phyloP scores from a whole-genome alignment of 176 grass and related monocot species.

The Carex kokanica region DNA sequence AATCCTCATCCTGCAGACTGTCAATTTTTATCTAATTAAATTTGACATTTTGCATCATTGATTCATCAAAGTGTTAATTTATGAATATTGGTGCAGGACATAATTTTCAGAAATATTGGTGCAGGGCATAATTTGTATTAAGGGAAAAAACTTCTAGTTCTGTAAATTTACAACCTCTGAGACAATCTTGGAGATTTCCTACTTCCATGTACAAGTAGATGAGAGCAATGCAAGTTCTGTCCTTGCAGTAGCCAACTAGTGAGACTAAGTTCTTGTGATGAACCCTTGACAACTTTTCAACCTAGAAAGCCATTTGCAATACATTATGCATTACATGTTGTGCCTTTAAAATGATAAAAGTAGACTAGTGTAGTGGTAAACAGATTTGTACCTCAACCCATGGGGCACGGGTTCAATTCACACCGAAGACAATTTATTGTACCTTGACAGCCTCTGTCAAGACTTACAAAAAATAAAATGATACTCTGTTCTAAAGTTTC shows the following conservation, averaged over 20 bases:
- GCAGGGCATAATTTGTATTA: background rate
- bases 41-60: background rate
- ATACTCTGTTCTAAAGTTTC: too few species aligned
- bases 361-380: too few species aligned
- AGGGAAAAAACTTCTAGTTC: background rate
- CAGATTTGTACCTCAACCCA: too few species aligned
- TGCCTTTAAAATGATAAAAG: too few species aligned
- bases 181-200: constrained; percentile 3
- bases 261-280: too few species aligned
- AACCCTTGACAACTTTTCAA: too few species aligned
- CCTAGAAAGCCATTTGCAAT: too few species aligned
- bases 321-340: too few species aligned
- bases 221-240: background rate
- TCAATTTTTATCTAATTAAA: background rate
- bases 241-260: constrained; percentile 33
- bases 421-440: too few species aligned
- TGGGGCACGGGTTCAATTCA: too few species aligned
- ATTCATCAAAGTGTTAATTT: background rate
- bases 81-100: background rate
- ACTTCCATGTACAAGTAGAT: constrained; percentile 19
- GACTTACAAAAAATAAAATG: too few species aligned
- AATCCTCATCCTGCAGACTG: background rate
- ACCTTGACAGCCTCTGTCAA: too few species aligned
- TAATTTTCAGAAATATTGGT: background rate
- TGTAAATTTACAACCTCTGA: constrained; percentile 1